Evolutionary conservation across 2,329 filamentous ascomycete species (phyloP), one percentile per base, ranked within the genome.

Genomic region (Phyllosticta citribraziliensis): DNA sequence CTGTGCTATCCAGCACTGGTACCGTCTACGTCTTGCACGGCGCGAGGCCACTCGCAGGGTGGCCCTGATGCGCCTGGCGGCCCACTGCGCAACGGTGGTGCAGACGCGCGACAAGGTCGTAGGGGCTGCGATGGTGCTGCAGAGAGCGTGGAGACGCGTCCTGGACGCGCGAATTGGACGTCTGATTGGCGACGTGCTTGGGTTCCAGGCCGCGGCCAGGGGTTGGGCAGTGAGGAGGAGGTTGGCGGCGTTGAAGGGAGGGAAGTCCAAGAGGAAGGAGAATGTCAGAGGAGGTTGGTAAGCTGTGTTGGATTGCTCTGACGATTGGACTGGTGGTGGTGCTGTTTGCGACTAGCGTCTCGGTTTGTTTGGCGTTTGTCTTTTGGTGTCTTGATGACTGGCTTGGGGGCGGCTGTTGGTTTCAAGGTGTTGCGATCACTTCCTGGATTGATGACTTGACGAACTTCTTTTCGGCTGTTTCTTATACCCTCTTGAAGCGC

Each of bases 1-100:
- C 0, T 68, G 73, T 2, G 73, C 74, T 0, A 76, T 87, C 17
- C 83, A 86, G 67, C 72, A 73, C 17, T 74, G 75, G 6, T 85
- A 79, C 73, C 78, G 83, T 19, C 54, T 63, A 5, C 66, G 66
- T 58, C 60, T 72, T n/a, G 61, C 68, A 11, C 70, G 75, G 27
- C 64, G 67, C 19, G 65, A 65, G 11, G 65, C 70, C 1, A 64
- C 67, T 6, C 67, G 69, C 50, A 73, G 76, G 6, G 68, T 79
- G 20, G 64, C 66, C 3, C 66, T 76, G 9, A 70, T 78, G 67
- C 69, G 70, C 12, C 59, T 81, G 12, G 79, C 79, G 19, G 67
- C 74, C 40, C 72, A 79, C 12, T 82, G 80, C 64, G 76, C 77
- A 1, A 69, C 67, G 1, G 77, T 82, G 0, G 80, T 80, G 24